Conservation (phyloP, 495 filamentous ascomycete species). For the Xylaria castorea region DNA sequence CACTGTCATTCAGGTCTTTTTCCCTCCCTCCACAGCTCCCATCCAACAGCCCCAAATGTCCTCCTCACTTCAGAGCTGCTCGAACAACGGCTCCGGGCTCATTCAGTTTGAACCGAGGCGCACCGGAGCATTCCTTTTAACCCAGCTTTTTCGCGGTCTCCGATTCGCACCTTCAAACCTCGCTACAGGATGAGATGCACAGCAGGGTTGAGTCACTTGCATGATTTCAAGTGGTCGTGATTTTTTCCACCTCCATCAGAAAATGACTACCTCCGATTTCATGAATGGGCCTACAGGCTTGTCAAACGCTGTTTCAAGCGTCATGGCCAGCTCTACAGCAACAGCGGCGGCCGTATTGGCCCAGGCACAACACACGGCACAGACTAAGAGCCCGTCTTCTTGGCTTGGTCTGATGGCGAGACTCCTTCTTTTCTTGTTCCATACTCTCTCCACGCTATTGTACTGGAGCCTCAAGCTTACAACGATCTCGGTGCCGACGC, state of each 20-base stretch:
- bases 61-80: slow-evolving; percentile 29
- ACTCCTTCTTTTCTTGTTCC: slow-evolving; percentile 60
- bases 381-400: slow-evolving; percentile 46
- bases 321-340: slow-evolving; percentile 34
- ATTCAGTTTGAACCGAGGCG: slow-evolving; percentile 17
- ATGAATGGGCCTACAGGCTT: slow-evolving; percentile 29
- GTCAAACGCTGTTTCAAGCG: slow-evolving; percentile 35
- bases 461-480: slow-evolving; percentile 85
- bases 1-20: slow-evolving; percentile 17
- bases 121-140: background rate
- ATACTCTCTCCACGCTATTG: slow-evolving; percentile 73
- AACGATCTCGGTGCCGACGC: slow-evolving; percentile 86
- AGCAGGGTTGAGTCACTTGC: background rate
- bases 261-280: slow-evolving; percentile 32
- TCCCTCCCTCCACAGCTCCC: slow-evolving; percentile 14
- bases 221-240: background rate
- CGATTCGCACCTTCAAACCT: background rate
- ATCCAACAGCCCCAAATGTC: slow-evolving; percentile 35
- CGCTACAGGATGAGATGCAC: slow-evolving; percentile 22
- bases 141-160: background rate
- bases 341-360: slow-evolving; percentile 42
- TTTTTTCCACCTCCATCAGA: background rate
- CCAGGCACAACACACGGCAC: slow-evolving; percentile 47
- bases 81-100: slow-evolving; percentile 19
- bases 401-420: slow-evolving; percentile 57